These are phyloP conservation scores for Rhododendron griersonianum DNA, from an alignment of 148 eudicot genomes.

Conservation along the genomic window DNA sequence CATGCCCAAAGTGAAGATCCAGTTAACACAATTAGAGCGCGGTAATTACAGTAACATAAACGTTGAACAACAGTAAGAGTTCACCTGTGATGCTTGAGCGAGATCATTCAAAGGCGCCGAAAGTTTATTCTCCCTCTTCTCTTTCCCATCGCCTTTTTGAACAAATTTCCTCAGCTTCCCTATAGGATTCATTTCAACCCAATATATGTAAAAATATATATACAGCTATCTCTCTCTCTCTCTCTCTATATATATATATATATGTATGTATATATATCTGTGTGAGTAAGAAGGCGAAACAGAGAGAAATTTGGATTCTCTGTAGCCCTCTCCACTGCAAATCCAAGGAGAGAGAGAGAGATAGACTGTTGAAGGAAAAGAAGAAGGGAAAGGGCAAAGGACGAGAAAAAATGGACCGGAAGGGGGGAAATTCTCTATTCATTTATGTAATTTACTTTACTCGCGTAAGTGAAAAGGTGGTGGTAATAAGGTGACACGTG, in stretches of 20 bases:
- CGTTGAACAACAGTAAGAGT: neutral
- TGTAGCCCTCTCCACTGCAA: neutral
- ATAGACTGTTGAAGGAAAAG: neutral
- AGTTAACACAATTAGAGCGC: neutral
- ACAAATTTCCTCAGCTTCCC: constrained; percentile 64
- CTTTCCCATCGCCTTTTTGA: constrained; percentile 49
- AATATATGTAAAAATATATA: neutral
- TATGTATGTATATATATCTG: too few relatives aligned
- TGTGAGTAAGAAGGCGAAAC: neutral
- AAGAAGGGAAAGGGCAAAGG: constrained; percentile 2
- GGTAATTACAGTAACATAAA: neutral
- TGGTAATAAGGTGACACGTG: neutral
- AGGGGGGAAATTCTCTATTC: constrained; percentile 15
- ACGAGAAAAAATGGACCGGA: neutral
- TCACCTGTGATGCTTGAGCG: constrained; percentile 75
- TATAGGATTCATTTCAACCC: constrained; percentile 58
- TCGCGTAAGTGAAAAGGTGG: constrained; percentile 4
- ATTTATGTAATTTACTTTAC: neutral
- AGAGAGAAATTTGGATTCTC: neutral
- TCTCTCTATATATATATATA: neutral
- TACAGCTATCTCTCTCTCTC: neutral
- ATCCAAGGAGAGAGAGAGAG: neutral
- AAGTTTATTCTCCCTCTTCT: constrained; percentile 39
- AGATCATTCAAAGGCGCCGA: constrained; percentile 53
- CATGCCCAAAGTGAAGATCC: neutral